phyloP scores from a whole-genome alignment of 2,329 filamentous ascomycete genomes.

The Venturia aucupariae region DNA sequence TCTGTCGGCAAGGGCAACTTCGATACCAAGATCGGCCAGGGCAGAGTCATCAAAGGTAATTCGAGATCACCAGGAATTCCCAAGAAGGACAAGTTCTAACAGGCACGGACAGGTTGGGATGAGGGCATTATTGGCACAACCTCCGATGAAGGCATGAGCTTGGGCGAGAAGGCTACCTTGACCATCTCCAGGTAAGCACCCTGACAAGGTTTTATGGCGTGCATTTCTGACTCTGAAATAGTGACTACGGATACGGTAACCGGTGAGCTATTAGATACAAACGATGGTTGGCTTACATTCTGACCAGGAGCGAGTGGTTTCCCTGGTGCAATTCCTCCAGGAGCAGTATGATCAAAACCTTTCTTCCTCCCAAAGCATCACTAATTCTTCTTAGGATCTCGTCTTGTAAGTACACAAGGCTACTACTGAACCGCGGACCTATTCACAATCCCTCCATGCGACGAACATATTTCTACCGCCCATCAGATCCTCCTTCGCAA shows the following conservation, averaged over 20 bases:
- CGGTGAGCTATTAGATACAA: constrained; percentile 36
- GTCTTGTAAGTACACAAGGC: constrained; percentile 61
- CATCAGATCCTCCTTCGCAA: neutral
- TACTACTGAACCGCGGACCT: neutral
- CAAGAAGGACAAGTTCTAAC: neutral
- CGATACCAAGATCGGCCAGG: constrained; percentile 67
- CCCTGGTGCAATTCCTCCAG: constrained; percentile 15
- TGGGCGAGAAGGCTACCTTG: constrained; percentile 82
- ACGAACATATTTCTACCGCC: neutral
- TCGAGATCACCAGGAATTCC: neutral
- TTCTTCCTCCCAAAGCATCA: constrained; percentile 19
- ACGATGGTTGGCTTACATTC: constrained; percentile 5
- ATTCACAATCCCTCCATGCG: neutral
- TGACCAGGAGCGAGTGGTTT: constrained; percentile 14
- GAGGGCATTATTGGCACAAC: constrained; percentile 55
- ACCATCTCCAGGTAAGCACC: constrained; percentile 65
- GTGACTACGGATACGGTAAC: constrained; percentile 57
- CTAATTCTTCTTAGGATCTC: constrained; percentile 31
- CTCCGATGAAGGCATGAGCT: constrained; percentile 58
- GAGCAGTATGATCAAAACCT: constrained; percentile 20
- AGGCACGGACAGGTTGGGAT: constrained; percentile 37
- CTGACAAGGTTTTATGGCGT: neutral
- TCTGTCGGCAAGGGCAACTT: constrained; percentile 73
- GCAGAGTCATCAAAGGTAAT: constrained; percentile 76
- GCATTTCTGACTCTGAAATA: constrained; percentile 21